A percentile compares a stretch with the other conserved stretches of the same genome.
phyloP scores from a whole-genome alignment of 1,284 basidiomycete species.

The Moesziomyces globuligerus region DNA sequence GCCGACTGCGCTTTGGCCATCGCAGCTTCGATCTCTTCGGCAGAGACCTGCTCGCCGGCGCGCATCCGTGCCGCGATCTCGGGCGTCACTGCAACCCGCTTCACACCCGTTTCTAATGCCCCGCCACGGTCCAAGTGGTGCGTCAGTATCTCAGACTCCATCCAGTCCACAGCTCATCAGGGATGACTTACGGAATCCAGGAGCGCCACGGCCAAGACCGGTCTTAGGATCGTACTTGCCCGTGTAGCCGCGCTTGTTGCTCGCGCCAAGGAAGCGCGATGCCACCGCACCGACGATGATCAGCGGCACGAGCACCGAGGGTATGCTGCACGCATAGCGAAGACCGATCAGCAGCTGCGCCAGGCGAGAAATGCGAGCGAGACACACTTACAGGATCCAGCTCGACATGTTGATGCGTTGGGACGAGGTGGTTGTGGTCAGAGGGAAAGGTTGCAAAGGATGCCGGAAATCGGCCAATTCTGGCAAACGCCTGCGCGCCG shows the following conservation, averaged over 20 bases:
- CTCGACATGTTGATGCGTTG: constrained; percentile 20
- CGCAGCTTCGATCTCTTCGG: constrained; percentile 59
- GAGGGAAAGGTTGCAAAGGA: neutral
- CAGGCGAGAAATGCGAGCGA: neutral
- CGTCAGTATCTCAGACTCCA: constrained; percentile 15
- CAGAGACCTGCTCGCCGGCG: constrained; percentile 58
- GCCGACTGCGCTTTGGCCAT: constrained; percentile 36
- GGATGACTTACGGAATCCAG: constrained; percentile 55
- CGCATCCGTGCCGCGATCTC: constrained; percentile 61
- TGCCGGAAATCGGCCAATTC: neutral
- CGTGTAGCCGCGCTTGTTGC: constrained; percentile 26
- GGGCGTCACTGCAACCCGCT: constrained; percentile 56
- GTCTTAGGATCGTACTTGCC: constrained; percentile 61
- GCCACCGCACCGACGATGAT: constrained; percentile 46
- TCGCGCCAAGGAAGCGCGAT: constrained; percentile 33
- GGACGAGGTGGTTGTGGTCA: neutral
- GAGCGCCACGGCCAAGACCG: constrained; percentile 60
- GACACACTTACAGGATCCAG: constrained; percentile 50
- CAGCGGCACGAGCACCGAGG: constrained; percentile 48
- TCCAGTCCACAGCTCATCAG: neutral
- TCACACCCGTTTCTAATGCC: constrained; percentile 60
- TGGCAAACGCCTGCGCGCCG: neutral
- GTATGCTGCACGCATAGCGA: constrained; percentile 19
- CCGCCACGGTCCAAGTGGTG: neutral
- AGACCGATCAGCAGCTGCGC: neutral